phyloP scores from a whole-genome alignment of 441 rosid genomes.

The Eruca vesicaria region DNA sequence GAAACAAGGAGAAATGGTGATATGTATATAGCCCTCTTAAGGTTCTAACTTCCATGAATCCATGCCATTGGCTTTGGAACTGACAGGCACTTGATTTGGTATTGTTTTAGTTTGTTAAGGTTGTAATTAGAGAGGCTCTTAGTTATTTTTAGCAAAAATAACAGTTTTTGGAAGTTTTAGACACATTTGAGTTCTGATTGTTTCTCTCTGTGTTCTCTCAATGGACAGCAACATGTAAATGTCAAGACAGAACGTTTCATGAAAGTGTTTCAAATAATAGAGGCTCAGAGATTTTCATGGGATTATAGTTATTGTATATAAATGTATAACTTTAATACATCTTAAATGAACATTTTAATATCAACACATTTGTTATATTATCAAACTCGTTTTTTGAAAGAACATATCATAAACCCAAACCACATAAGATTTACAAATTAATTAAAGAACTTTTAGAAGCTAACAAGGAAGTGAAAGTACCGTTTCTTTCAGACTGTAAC shows the following conservation, averaged over 20 bases:
- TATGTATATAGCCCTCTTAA: slow-evolving; percentile 6
- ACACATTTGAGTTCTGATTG: slow-evolving; percentile 2
- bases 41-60: slow-evolving; percentile 16
- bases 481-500: slow-evolving; percentile 16
- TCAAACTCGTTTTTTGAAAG: background rate
- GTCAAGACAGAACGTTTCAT: background rate
- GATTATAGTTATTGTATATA: background rate
- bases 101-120: slow-evolving; percentile 30
- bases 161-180: background rate
- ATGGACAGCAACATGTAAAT: slow-evolving; percentile 6
- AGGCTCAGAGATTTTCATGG: slow-evolving; percentile 18
- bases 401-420: background rate
- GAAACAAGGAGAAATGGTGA: slow-evolving; percentile 9
- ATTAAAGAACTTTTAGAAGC: slow-evolving; percentile 4
- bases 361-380: background rate
- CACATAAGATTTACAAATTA: slow-evolving; percentile 13
- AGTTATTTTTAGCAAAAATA: slow-evolving; percentile 26
- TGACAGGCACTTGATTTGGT: slow-evolving; percentile 31
- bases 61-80: slow-evolving; percentile 26
- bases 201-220: background rate
- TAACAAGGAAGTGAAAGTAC: slow-evolving; percentile 17
- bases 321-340: background rate
- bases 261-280: background rate
- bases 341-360: background rate
- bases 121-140: background rate